Conservation (phyloP, 345 rosid species). For the Sisymbrium irio region DNA sequence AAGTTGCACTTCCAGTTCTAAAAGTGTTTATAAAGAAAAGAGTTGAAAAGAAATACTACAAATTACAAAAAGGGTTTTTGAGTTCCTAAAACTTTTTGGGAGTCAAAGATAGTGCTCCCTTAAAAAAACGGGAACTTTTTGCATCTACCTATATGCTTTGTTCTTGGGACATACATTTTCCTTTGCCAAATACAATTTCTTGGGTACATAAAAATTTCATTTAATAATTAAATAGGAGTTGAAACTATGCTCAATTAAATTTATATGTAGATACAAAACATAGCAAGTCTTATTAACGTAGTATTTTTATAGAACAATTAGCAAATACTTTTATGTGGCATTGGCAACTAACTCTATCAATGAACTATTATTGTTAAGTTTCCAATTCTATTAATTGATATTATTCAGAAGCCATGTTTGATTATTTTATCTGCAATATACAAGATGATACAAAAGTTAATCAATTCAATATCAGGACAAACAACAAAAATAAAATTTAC, state of each 20-base stretch:
- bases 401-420: neutral
- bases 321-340: neutral
- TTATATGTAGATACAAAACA: constrained; percentile 7
- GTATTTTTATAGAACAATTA: neutral
- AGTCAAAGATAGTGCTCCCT: constrained; percentile 38
- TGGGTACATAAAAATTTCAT: constrained; percentile 11
- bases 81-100: constrained; percentile 42
- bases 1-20: neutral
- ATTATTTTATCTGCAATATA: neutral
- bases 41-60: constrained; percentile 12
- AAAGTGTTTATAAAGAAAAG: neutral
- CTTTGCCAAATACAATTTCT: constrained; percentile 32
- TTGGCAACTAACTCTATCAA: constrained; percentile 18
- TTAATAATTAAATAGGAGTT: constrained; percentile 31
- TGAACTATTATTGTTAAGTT: neutral
- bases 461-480: neutral
- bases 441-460: neutral
- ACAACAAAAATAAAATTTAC: no score
- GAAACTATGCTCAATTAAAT: constrained; percentile 15
- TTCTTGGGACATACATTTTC: constrained; percentile 39
- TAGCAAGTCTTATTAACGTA: neutral
- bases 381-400: neutral
- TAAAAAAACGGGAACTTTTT: constrained; percentile 29
- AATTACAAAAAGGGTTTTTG: constrained; percentile 31
- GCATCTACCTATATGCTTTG: constrained; percentile 35